Percentiles rank a stretch among this genome's conserved stretches.
Conservation (phyloP, 768 basidiomycete genomes). For the Hygrocybe coccinea region DNA sequence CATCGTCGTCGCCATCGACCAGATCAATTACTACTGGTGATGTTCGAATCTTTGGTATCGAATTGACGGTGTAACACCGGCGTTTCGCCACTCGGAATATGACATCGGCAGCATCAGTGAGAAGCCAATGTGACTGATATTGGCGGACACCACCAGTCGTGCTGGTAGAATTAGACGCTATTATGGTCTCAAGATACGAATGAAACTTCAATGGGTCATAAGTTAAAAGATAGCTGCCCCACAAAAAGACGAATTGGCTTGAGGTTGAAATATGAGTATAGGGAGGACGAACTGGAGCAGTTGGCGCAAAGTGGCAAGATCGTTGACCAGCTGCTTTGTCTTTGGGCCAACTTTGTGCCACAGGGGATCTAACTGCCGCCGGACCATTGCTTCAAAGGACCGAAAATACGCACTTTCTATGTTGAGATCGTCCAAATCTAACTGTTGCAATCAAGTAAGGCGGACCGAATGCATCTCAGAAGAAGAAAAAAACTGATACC, state of each 20-base stretch:
- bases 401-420: slow-evolving; percentile 92
- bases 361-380: slow-evolving; percentile 83
- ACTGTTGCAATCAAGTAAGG: slow-evolving; percentile 39
- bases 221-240: slow-evolving; percentile 71
- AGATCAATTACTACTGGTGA: slow-evolving; percentile 35
- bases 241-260: background rate
- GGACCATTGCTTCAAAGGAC: slow-evolving; percentile 84
- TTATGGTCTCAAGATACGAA: slow-evolving; percentile 83
- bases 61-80: slow-evolving; percentile 64
- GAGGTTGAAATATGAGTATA: background rate
- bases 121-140: slow-evolving; percentile 83
- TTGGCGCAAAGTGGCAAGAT: slow-evolving; percentile 78
- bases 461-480: background rate
- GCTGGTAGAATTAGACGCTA: slow-evolving; percentile 49
- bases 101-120: slow-evolving; percentile 84
- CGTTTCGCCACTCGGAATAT: slow-evolving; percentile 78
- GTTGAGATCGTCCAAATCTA: slow-evolving; percentile 89
- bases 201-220: slow-evolving; percentile 91
- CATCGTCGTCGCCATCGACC: slow-evolving; percentile 63
- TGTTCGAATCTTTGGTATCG: slow-evolving; percentile 18
- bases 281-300: slow-evolving; percentile 63
- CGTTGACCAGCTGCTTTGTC: slow-evolving; percentile 86
- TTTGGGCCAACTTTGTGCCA: slow-evolving; percentile 96
- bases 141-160: slow-evolving; percentile 51
- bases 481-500: slow-evolving; percentile 24